phyloP scores from a whole-genome alignment of 345 rosid species.

The Boechera retrofracta region DNA sequence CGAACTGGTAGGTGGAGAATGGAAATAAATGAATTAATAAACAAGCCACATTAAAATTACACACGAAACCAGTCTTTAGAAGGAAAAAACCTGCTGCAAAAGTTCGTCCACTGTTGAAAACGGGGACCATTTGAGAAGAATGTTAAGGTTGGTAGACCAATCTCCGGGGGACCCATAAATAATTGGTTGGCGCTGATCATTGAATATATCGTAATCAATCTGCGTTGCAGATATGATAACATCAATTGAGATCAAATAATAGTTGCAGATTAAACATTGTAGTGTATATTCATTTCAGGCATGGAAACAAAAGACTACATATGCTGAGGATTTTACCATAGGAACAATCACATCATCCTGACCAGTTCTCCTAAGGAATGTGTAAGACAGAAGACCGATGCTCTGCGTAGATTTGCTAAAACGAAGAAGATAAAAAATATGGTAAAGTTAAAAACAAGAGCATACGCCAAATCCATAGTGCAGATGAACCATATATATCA shows the following conservation, averaged over 20 bases:
- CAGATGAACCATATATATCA: conserved; percentile 2
- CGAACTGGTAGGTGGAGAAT: conserved; percentile 61
- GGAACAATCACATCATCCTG: conserved; percentile 99
- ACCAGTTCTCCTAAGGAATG: conserved; percentile 80
- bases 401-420: conserved; percentile 88
- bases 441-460: conserved; percentile 14
- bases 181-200: conserved; percentile 65
- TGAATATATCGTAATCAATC: conserved; percentile 87
- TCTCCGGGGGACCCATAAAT: conserved; percentile 76
- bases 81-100: conserved; percentile 68
- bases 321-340: conserved; percentile 63
- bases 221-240: conserved; percentile 47
- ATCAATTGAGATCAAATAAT: conserved; percentile 12
- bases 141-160: conserved; percentile 79
- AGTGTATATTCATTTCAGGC: background rate
- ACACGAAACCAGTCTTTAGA: background rate
- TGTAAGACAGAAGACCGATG: conserved; percentile 90
- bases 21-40: conserved; percentile 35
- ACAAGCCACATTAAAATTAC: background rate
- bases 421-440: conserved; percentile 22
- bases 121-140: conserved; percentile 94
- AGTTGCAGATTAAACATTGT: background rate
- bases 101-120: conserved; percentile 72
- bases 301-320: conserved; percentile 26
- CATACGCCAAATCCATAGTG: background rate